Base-by-base conservation (phyloP, 768 basidiomycete species). In the Brasilioporus rufonigricans region DNA sequence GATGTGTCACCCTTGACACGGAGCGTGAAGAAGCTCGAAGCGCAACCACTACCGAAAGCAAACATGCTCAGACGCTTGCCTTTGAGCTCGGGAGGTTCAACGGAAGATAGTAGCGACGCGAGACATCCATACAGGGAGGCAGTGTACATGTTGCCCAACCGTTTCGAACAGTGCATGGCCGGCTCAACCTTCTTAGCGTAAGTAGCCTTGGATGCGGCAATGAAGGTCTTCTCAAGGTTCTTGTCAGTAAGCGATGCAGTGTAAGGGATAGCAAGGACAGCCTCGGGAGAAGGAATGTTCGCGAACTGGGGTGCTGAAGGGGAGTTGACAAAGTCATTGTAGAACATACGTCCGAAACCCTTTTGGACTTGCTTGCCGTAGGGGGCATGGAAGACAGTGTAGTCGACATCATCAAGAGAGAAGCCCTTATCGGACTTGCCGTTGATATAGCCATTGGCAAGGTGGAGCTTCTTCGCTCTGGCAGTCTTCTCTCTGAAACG, bases 281-380 rank as follows among this genome's bases (percentile, higher is more conserved):
- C 66, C 46, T 94, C 89, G 19, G 91, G 81, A 56, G 84, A 78
- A 55, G 89, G 79, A 56, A 93, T 72, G 66, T 82, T 80, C 57
- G 85, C 83, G 65, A 88, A 93, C 50, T 79, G 80, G 36, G 91
- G 75, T 35, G 80, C 77, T 9, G 78, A 74, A 31, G 97, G 91
- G 69, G 84, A 80, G 57, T 84, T 73, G 64, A 94, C 76, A 80
- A 95, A 99, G 77, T 99, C 97, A 72, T 94, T 91, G 78, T 83
- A 94, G 66, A 87, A 77, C 69, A 98, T 77, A 53, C 97, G 91
- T 35, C 91, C 96, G 70, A 96, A 88, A 41, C 92, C 94, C 76
- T 98, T 99, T 72, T 97, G 90, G 50, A 97, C 95, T 70, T 97
- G 91, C 77, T 99, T 99, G 77, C 97, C 96, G 73, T 98, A 99